phyloP scores from a whole-genome alignment of 2,329 filamentous ascomycete genomes.

The Sclerotinia spermophila region DNA sequence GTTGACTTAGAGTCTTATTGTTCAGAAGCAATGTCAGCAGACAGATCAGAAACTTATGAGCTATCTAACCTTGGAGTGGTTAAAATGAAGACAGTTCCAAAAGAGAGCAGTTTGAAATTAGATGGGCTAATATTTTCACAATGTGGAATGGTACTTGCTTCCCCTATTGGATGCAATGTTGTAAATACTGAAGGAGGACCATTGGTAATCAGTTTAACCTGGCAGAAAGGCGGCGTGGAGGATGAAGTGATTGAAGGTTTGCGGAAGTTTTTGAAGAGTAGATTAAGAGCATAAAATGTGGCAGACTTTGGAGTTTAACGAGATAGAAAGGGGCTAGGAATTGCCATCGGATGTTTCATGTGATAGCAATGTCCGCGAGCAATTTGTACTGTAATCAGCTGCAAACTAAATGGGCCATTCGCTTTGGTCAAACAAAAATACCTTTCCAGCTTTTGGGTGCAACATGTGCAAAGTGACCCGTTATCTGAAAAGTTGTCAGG shows the following conservation, averaged over 20 bases:
- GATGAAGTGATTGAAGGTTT: conserved; percentile 22
- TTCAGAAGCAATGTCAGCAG: not conserved
- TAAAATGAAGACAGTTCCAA: not conserved
- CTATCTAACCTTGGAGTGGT: conserved; percentile 31
- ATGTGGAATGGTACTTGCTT: conserved; percentile 23
- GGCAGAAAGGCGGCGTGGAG: conserved; percentile 27
- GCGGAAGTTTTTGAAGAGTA: not conserved
- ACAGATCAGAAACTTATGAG: conserved; percentile 21
- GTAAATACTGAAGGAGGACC: conserved; percentile 23
- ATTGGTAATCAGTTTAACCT: conserved; percentile 25
- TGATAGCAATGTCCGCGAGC: not conserved
- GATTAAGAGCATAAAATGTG: not conserved
- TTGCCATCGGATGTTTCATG: not conserved
- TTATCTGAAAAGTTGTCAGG: not conserved
- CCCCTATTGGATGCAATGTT: conserved; percentile 25
- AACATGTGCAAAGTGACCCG: not conserved
- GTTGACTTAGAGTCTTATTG: not conserved
- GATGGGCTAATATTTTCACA: conserved; percentile 28
- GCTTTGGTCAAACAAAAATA: too few relatives aligned
- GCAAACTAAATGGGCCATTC: not conserved
- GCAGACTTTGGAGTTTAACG: too few relatives aligned
- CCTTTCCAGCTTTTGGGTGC: not conserved
- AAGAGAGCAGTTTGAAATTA: conserved; percentile 12
- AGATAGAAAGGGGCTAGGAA: not conserved
- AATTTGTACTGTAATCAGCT: not conserved